Conservation (phyloP, 306 rosid species). For the Pterocarpus macrocarpus region DNA sequence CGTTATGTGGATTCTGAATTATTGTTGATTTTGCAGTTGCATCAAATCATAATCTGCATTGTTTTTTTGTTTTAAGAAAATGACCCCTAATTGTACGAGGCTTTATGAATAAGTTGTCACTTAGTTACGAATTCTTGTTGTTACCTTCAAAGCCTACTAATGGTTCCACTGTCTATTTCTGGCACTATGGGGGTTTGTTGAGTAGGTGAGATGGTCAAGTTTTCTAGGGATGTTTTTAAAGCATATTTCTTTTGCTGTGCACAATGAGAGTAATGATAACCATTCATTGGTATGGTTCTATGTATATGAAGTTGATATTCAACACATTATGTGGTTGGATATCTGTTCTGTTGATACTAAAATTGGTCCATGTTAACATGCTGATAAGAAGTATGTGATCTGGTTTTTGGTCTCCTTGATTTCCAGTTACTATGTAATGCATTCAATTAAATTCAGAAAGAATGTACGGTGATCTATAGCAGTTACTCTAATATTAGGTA, state of each 20-base stretch:
- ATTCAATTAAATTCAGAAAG: neutral
- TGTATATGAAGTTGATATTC: neutral
- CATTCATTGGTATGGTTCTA: neutral
- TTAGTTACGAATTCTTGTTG: neutral
- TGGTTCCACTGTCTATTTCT: neutral
- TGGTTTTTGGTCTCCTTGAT: slow-evolving; percentile 1
- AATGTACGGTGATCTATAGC: neutral
- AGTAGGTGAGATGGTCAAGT: slow-evolving; percentile 15
- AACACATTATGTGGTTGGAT: neutral
- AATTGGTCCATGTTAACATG: slow-evolving; percentile 19
- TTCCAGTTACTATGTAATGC: neutral
- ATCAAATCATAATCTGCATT: neutral
- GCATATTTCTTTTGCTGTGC: neutral
- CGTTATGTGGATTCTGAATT: neutral
- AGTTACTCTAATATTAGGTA: neutral
- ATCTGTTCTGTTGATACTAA: neutral
- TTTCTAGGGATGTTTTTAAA: neutral
- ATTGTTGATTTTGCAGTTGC: neutral
- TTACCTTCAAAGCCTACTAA: neutral
- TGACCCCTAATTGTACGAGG: neutral
- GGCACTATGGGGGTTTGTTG: neutral
- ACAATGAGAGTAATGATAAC: neutral
- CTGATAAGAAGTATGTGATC: neutral
- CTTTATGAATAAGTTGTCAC: neutral
- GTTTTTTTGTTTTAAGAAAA: too few species aligned